Evolutionary conservation across 768 basidiomycete genomes (phyloP).

Genomic region (Kwoniella shandongensis): DNA sequence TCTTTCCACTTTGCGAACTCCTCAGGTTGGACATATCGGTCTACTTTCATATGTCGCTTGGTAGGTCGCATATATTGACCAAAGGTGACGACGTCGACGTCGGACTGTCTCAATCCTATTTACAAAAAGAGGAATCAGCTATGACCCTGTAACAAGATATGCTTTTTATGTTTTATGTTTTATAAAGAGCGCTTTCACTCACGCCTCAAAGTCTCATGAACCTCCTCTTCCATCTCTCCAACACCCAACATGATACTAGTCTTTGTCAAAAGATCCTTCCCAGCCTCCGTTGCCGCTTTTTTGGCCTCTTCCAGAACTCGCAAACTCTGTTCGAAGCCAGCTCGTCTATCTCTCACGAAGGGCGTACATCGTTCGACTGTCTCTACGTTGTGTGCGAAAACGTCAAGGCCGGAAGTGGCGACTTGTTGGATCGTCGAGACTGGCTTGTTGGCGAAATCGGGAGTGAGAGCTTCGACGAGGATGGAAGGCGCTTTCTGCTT

Average conservation of each 20-base stretch:
- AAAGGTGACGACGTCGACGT: constrained; percentile 97
- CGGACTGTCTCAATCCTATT: constrained; percentile 77
- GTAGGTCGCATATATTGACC: constrained; percentile 99
- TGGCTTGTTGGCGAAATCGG: constrained; percentile 82
- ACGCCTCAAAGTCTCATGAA: constrained; percentile 81
- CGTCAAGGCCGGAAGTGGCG: constrained; percentile 90
- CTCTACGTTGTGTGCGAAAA: constrained; percentile 97
- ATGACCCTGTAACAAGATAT: no score
- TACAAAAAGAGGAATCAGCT: no score
- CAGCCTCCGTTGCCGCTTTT: constrained; percentile 40
- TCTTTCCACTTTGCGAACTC: constrained; percentile 92
- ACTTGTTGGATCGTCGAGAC: constrained; percentile 70
- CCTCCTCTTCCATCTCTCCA: constrained; percentile 80
- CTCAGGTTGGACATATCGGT: constrained; percentile 87
- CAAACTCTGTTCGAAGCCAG: constrained; percentile 72
- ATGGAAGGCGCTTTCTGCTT: constrained; percentile 97
- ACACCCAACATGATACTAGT: constrained; percentile 99
- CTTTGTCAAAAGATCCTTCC: constrained; percentile 76
- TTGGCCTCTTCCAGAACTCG: constrained; percentile 52
- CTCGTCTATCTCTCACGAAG: constrained; percentile 89
- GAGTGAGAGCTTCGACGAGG: constrained; percentile 92
- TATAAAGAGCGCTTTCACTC: constrained; percentile 33
- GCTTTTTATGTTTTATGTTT: background rate
- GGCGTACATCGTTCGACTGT: constrained; percentile 93
- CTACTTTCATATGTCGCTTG: constrained; percentile 98